Evolutionary conservation across 228 moss, liverwort and hornwort species (phyloP).

Genomic region (Sphagnum magellanicum): DNA sequence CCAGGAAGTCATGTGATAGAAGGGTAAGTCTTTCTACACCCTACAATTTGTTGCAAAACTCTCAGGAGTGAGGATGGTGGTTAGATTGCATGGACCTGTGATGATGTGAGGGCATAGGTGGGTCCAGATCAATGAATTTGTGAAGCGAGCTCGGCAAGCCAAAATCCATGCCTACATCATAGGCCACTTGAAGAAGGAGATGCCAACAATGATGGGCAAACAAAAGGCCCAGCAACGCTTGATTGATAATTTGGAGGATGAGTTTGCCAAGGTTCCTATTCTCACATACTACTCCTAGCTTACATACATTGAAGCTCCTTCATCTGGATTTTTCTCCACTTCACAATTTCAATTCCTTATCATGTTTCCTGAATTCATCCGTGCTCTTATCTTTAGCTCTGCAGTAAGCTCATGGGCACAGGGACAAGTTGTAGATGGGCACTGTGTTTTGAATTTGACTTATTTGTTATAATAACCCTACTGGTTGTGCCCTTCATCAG

Average conservation of each 20-base stretch:
- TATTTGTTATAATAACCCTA: too few relatives aligned
- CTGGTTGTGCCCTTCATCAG: conserved; percentile 17
- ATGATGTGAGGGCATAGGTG: neutral
- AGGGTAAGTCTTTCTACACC: conserved; percentile 30
- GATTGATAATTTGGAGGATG: conserved; percentile 77
- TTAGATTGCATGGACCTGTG: neutral
- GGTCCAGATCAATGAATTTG: conserved; percentile 92
- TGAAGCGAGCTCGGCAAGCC: conserved; percentile 92
- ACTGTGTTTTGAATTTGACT: too few relatives aligned
- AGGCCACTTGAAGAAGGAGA: conserved; percentile 93
- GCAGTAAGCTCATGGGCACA: too few relatives aligned
- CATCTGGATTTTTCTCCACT: neutral
- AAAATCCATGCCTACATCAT: conserved; percentile 93
- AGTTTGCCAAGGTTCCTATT: conserved; percentile 69
- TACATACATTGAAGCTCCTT: neutral
- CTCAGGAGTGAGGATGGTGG: neutral
- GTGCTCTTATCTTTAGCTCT: too few relatives aligned
- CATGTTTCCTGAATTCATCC: too few relatives aligned
- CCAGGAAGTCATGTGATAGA: conserved; percentile 93
- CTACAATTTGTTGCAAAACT: neutral
- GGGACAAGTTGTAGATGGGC: too few relatives aligned
- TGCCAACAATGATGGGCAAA: conserved; percentile 98
- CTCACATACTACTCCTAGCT: neutral
- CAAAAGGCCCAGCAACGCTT: conserved; percentile 79
- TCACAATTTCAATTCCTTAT: neutral